These are phyloP conservation scores for Leucoagaricus sp. DNA, from an alignment of 1,284 basidiomycete species.

Conservation along the genomic window DNA sequence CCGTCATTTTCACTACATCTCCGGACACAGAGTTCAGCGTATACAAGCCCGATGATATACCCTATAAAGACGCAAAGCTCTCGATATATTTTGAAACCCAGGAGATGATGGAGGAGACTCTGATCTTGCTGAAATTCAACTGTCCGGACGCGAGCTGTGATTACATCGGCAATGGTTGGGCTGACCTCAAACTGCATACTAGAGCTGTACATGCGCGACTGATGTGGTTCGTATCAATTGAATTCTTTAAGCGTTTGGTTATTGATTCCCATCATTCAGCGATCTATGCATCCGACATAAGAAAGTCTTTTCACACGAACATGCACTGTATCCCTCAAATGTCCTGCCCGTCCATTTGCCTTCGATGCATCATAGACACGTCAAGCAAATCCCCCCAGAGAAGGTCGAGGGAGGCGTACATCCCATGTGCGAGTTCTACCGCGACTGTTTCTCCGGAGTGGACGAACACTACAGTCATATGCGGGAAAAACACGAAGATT, in stretches of 20 bases:
- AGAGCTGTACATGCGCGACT: conserved; percentile 75
- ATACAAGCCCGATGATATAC: conserved; percentile 57
- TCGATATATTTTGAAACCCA: conserved; percentile 87
- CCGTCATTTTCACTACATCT: conserved; percentile 82
- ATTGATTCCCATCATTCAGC: too few species aligned
- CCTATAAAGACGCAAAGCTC: conserved; percentile 77
- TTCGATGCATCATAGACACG: conserved; percentile 55
- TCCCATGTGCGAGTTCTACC: conserved; percentile 90
- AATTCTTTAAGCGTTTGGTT: too few species aligned
- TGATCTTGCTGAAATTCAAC: conserved; percentile 90
- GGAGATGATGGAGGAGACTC: conserved; percentile 94
- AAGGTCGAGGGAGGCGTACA: conserved; percentile 72
- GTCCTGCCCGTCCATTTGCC: conserved; percentile 78
- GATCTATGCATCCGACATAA: conserved; percentile 89
- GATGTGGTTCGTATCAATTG: conserved; percentile 81
- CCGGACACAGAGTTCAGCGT: conserved; percentile 64
- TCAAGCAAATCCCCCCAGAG: conserved; percentile 43
- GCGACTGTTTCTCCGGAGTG: conserved; percentile 85
- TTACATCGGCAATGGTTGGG: conserved; percentile 87
- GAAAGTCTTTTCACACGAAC: conserved; percentile 97
- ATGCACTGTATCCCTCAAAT: conserved; percentile 77
- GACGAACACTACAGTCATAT: conserved; percentile 96
- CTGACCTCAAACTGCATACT: conserved; percentile 82
- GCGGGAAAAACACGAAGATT: conserved; percentile 94
- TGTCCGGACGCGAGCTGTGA: conserved; percentile 84